These are phyloP conservation scores for Raffaelea arxii DNA, from an alignment of 2,329 filamentous ascomycete genomes.

Conservation along the genomic window DNA sequence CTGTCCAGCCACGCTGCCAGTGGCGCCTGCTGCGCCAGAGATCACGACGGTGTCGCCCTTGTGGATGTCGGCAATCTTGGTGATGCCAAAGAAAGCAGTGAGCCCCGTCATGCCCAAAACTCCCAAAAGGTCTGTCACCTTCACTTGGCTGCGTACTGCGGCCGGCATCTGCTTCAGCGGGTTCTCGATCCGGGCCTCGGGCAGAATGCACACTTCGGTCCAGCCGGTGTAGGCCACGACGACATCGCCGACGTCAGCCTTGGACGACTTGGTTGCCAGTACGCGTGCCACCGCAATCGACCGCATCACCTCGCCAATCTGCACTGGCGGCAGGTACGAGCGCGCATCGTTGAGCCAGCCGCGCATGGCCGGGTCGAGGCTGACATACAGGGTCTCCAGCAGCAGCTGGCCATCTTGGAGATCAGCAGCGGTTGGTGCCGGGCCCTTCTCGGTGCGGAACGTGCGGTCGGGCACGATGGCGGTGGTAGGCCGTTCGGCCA, in stretches of 20 bases:
- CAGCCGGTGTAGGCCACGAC: conserved; percentile 43
- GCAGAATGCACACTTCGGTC: conserved; percentile 45
- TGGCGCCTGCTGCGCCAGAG: conserved; percentile 57
- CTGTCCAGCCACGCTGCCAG: conserved; percentile 56
- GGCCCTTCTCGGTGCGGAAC: conserved; percentile 43
- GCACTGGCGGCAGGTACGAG: conserved; percentile 50
- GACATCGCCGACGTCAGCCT: conserved; percentile 39
- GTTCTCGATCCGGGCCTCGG: conserved; percentile 23
- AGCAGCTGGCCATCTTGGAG: conserved; percentile 46
- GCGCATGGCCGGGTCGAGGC: conserved; percentile 54
- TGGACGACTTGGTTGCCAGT: conserved; percentile 34
- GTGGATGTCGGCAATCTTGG: conserved; percentile 43
- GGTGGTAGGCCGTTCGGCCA: conserved; percentile 52
- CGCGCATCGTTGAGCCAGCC: conserved; percentile 44
- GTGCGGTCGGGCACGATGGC: conserved; percentile 56
- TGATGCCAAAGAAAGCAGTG: conserved; percentile 57
- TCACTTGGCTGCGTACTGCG: conserved; percentile 16
- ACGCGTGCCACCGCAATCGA: conserved; percentile 43
- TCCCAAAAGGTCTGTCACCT: conserved; percentile 36
- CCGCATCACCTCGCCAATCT: conserved; percentile 51
- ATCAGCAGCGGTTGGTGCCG: conserved; percentile 37
- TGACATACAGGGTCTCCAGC: conserved; percentile 39
- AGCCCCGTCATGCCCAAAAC: conserved; percentile 49
- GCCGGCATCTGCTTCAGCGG: conserved; percentile 11
- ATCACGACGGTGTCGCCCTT: conserved; percentile 57